phyloP scores from a whole-genome alignment of 73 alveolate species.

The Symbiodinium pilosum region DNA sequence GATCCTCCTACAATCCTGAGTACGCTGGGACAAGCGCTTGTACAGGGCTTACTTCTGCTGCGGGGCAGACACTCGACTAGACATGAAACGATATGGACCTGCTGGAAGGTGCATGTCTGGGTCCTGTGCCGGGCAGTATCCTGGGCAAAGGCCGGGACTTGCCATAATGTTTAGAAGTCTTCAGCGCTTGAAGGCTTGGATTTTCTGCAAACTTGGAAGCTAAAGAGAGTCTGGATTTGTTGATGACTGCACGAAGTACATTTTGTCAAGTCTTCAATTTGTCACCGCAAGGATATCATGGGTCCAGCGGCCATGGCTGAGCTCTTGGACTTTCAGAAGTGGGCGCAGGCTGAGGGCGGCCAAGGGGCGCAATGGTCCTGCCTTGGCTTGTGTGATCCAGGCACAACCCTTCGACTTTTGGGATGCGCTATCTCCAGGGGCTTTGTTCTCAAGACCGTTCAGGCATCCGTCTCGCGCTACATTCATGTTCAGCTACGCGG shows the following conservation, averaged over 20 bases:
- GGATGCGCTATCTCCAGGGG: neutral
- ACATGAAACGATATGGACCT: too few species aligned
- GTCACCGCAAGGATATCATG: neutral
- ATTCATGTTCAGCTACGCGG: neutral
- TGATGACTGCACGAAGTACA: too few species aligned
- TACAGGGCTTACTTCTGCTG: neutral
- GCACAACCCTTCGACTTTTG: conserved; percentile 9
- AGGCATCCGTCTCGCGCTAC: neutral
- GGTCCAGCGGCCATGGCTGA: conserved; percentile 8
- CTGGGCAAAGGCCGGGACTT: conserved; percentile 7
- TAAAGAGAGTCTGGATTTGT: too few species aligned
- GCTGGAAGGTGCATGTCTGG: neutral
- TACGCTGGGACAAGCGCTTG: neutral
- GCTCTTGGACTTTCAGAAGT: neutral
- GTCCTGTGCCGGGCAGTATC: conserved; percentile 3
- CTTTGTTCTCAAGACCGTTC: neutral
- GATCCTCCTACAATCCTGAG: neutral
- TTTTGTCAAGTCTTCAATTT: too few species aligned
- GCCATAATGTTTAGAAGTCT: too few species aligned
- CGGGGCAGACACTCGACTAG: too few species aligned
- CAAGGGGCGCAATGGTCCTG: neutral
- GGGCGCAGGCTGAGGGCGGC: neutral
- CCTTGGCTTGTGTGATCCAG: neutral
- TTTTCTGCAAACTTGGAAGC: too few species aligned
- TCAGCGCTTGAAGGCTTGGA: too few species aligned